Base-by-base conservation (phyloP, 176 grass and related monocot species). In the Carex cristatella region DNA sequence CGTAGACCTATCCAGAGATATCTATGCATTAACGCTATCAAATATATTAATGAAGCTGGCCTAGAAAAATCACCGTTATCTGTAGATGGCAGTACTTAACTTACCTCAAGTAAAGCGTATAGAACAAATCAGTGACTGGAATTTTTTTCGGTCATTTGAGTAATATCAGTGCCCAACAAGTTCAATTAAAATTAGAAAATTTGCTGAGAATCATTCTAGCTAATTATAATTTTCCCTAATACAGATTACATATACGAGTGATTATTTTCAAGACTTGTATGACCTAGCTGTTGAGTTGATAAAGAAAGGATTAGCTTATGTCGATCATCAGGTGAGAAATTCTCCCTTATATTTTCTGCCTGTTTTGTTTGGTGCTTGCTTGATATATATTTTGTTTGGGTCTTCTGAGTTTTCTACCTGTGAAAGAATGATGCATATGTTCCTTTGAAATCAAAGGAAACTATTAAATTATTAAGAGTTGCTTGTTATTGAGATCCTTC, bases 181-280 rank as follows among this genome's bases (percentile, higher is more conserved):
- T 79, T 7, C 12, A 79, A 10, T 16, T 78, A 10, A 13, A 31
- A 71, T 71, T 8, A 78, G 12, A 35, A 78, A 78, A 78, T 56
- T 78, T 28, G 74, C 51, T 33, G 49, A 31, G 28, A 40, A 30
- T 5, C 12, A 57, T 54, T 78, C 51, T 64, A 10, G 5, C n/a
- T 80, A 28, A 83, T 69, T 44, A 19, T 53, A 69, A 56, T 23
- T 53, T 68, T 76, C 8, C 2, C 66, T 46, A 78, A 78, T 69
- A 37, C 80, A 88, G 89, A 90, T 99, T 87, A 99, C 96, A n/a
- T 92, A 94, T 79, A 95, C 91, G 2, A 99, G 97, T 57, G 91
- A 99, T 62, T 99, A 99, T 92, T 99, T 99, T 68, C 97, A 99
- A 94, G 90, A 80, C 56, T 87, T 99, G 46, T 94, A 99, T 79